Evolutionary conservation across 768 basidiomycete genomes (phyloP).

Genomic region (Inosperma sp.): DNA sequence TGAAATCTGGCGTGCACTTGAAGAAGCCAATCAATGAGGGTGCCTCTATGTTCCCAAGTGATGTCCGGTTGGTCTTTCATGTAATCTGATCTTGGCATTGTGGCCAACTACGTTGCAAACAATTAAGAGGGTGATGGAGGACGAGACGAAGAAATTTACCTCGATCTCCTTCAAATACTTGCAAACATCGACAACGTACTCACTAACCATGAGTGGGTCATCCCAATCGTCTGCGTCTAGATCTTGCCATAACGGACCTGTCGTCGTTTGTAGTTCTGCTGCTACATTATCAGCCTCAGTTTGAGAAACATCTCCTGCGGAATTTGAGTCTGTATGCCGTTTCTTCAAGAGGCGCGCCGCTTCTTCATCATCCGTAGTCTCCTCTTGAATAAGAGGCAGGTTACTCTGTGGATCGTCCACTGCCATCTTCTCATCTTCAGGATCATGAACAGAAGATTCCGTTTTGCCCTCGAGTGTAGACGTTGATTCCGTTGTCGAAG

Average conservation of each 20-base stretch:
- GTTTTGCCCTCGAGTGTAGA: slow-evolving; percentile 6
- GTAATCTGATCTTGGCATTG: slow-evolving; percentile 79
- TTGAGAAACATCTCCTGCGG: slow-evolving; percentile 35
- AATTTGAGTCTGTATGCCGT: slow-evolving; percentile 48
- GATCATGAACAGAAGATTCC: slow-evolving; percentile 1
- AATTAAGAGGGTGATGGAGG: background rate
- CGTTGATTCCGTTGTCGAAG: slow-evolving; percentile 13
- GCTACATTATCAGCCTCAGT: slow-evolving; percentile 36
- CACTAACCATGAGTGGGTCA: slow-evolving; percentile 88
- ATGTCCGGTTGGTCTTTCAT: slow-evolving; percentile 81
- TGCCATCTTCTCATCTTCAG: slow-evolving; percentile 21
- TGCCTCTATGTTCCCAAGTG: slow-evolving; percentile 84
- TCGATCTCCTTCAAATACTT: slow-evolving; percentile 79
- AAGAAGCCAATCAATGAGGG: slow-evolving; percentile 91
- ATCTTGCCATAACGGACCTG: slow-evolving; percentile 68
- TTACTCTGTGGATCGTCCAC: slow-evolving; percentile 12
- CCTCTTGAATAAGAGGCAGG: slow-evolving; percentile 18
- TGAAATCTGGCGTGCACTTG: slow-evolving; percentile 86
- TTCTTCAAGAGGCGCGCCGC: slow-evolving; percentile 54
- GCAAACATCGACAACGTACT: slow-evolving; percentile 87
- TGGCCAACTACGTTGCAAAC: slow-evolving; percentile 46
- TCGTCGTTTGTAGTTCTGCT: slow-evolving; percentile 39
- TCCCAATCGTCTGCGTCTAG: slow-evolving; percentile 84
- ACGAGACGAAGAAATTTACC: slow-evolving; percentile 43
- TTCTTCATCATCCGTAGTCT: slow-evolving; percentile 46